These are phyloP conservation scores for Diaporthe nobilis DNA, from an alignment of 2,329 filamentous ascomycete species.

Conservation along the genomic window DNA sequence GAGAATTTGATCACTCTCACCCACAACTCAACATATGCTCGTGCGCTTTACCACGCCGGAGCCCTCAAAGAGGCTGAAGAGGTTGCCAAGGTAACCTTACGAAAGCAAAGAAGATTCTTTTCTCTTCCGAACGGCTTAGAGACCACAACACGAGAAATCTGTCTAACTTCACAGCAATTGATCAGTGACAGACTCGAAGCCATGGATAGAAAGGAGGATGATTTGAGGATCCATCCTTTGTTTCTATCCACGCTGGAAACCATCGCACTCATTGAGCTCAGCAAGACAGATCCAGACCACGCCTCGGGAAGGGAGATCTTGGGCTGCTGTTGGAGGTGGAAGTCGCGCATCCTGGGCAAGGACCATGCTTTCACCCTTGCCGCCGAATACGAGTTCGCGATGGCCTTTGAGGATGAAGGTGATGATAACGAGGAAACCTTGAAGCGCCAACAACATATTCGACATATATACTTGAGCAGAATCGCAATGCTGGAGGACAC, in stretches of 20 bases:
- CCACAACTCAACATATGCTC: neutral
- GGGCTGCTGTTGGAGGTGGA: neutral
- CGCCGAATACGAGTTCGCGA: neutral
- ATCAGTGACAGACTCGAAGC: neutral
- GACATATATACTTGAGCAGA: neutral
- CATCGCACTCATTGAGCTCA: neutral
- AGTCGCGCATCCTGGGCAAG: neutral
- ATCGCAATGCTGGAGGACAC: neutral
- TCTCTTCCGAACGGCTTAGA: neutral
- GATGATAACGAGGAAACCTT: neutral
- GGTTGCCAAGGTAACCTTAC: constrained; percentile 6
- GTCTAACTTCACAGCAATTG: neutral
- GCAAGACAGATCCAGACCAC: neutral
- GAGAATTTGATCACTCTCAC: neutral
- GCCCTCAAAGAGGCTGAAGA: constrained; percentile 20
- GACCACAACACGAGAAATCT: neutral
- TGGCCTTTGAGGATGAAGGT: neutral
- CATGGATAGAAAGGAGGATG: neutral
- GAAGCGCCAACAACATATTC: neutral
- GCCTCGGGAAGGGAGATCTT: neutral
- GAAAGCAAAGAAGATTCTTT: neutral
- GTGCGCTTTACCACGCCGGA: neutral
- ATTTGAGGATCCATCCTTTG: neutral
- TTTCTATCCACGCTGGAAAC: neutral
- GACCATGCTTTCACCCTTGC: neutral